These are phyloP conservation scores for Hemileia vastatrix DNA, from an alignment of 1,284 basidiomycete species.

Conservation along the genomic window DNA sequence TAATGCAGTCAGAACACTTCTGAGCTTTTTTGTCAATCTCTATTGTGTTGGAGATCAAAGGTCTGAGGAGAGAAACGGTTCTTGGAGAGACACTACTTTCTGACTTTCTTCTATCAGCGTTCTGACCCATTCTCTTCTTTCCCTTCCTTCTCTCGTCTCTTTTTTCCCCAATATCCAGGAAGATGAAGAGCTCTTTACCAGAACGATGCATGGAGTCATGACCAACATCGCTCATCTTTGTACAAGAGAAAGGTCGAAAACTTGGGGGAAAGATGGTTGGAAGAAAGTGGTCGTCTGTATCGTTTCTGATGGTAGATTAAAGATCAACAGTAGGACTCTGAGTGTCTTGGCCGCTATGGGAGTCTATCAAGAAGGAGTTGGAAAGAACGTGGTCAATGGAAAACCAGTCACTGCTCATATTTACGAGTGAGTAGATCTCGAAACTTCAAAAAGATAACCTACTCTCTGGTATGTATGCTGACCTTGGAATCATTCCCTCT, in stretches of 20 bases:
- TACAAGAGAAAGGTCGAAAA: constrained; percentile 67
- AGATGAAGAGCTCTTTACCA: constrained; percentile 31
- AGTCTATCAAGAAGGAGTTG: constrained; percentile 81
- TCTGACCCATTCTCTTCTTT: background rate
- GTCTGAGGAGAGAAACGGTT: background rate
- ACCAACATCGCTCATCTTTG: constrained; percentile 48
- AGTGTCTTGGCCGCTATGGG: constrained; percentile 79
- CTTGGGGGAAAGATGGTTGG: constrained; percentile 60
- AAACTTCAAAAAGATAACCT: constrained; percentile 18
- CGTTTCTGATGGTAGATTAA: constrained; percentile 85
- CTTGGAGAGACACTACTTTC: background rate
- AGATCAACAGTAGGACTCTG: constrained; percentile 89
- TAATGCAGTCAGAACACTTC: too few relatives aligned
- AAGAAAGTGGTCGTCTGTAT: constrained; percentile 72
- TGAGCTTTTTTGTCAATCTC: too few relatives aligned
- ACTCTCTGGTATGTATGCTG: background rate
- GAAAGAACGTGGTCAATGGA: constrained; percentile 82
- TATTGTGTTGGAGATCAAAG: too few relatives aligned
- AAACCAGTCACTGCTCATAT: constrained; percentile 63
- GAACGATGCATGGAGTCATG: constrained; percentile 43
- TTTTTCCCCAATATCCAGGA: background rate
- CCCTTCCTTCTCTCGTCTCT: background rate
- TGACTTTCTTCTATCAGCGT: too few relatives aligned
- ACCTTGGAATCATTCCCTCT: constrained; percentile 22
- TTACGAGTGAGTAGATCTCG: constrained; percentile 47